A percentile compares a stretch with the other conserved stretches of the same genome.
Conservation (phyloP, 1,284 basidiomycete species). For the Tremellales sp. region DNA sequence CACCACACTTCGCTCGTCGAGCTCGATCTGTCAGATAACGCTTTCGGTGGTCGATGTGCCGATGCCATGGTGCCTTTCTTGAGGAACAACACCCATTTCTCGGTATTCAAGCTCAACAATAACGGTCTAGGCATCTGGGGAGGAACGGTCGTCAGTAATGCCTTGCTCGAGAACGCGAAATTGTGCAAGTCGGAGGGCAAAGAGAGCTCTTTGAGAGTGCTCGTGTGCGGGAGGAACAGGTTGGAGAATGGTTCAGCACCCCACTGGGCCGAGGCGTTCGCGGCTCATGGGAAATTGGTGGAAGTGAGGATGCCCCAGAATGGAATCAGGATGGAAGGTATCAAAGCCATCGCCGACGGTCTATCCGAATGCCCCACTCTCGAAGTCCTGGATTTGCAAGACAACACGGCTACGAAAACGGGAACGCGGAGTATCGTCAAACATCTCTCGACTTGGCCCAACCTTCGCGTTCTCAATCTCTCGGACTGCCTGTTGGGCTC, state of each 20-base stretch:
- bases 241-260: conserved; percentile 85
- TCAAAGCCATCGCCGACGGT: conserved; percentile 74
- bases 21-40: conserved; percentile 92
- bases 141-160: conserved; percentile 78
- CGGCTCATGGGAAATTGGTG: conserved; percentile 67
- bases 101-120: conserved; percentile 88
- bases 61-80: conserved; percentile 92
- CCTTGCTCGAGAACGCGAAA: conserved; percentile 72
- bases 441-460: conserved; percentile 66
- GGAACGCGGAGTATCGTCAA: conserved; percentile 72
- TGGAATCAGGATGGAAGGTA: conserved; percentile 91
- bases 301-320: conserved; percentile 96
- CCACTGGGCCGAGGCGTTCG: conserved; percentile 83
- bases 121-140: conserved; percentile 95
- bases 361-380: conserved; percentile 66
- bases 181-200: conserved; percentile 64
- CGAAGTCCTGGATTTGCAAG: conserved; percentile 83
- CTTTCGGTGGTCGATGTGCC: conserved; percentile 92
- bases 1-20: conserved; percentile 75
- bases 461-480: conserved; percentile 73
- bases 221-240: conserved; percentile 92
- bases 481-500: conserved; percentile 84
- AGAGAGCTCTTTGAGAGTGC: conserved; percentile 64
- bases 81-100: conserved; percentile 69
- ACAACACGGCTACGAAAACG: conserved; percentile 82